These are phyloP conservation scores for Penicillium olsonii DNA, from an alignment of 2,329 filamentous ascomycete genomes.

Conservation along the genomic window DNA sequence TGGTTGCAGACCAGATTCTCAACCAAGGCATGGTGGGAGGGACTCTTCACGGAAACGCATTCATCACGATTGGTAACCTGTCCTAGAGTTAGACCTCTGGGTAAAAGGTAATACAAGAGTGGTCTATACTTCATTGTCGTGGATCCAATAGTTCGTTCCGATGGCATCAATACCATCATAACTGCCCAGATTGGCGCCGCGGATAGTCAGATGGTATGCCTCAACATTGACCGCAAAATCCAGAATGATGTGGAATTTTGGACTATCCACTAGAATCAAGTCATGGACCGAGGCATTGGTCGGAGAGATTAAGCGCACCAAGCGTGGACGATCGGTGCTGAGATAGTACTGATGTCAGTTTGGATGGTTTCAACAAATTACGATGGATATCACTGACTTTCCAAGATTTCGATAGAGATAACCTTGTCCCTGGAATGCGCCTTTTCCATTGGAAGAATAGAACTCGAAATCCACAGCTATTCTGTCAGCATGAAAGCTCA, in stretches of 20 bases:
- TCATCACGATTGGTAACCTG: constrained; percentile 42
- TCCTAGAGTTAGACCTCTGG: not conserved
- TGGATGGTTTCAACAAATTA: not conserved
- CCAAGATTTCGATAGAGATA: constrained; percentile 34
- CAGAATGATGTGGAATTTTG: constrained; percentile 42
- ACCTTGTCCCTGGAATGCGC: constrained; percentile 39
- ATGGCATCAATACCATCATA: constrained; percentile 42
- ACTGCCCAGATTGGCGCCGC: constrained; percentile 38
- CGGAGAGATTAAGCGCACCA: constrained; percentile 27
- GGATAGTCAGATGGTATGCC: constrained; percentile 41
- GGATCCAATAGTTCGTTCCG: constrained; percentile 40
- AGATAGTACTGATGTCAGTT: not conserved
- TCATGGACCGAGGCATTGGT: constrained; percentile 33
- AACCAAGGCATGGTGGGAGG: constrained; percentile 37
- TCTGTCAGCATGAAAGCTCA: not conserved
- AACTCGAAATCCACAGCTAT: constrained; percentile 38
- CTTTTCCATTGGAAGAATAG: constrained; percentile 35
- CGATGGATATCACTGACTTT: constrained; percentile 23
- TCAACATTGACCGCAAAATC: constrained; percentile 40
- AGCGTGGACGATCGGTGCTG: constrained; percentile 21
- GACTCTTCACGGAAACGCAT: constrained; percentile 42
- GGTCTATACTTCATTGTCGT: constrained; percentile 34
- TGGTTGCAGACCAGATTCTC: constrained; percentile 42
- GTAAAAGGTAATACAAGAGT: no score
- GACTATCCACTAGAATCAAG: constrained; percentile 35